Conservation (phyloP, 129 eudicot genomes). For the Helianthus annuus region DNA sequence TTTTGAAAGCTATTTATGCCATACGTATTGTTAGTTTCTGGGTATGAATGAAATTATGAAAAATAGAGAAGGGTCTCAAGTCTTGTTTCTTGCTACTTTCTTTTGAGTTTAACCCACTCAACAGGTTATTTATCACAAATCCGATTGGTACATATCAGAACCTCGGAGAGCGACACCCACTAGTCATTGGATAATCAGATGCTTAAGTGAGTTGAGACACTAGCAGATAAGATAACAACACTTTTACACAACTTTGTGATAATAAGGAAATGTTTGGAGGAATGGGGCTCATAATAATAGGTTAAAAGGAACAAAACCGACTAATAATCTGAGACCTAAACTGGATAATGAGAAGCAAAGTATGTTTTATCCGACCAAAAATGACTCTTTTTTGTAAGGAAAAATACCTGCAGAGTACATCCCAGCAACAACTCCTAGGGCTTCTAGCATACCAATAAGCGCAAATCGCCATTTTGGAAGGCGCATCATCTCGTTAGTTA, state of each 20-base stretch:
- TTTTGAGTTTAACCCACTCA: no score
- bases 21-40: no score
- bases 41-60: no score
- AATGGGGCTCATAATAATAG: not conserved
- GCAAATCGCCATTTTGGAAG: conserved; percentile 74
- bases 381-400: not conserved
- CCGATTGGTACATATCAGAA: no score
- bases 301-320: not conserved
- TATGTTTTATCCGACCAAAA: not conserved
- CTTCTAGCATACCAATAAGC: conserved; percentile 87
- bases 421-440: conserved; percentile 74
- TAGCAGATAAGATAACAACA: not conserved
- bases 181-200: not conserved
- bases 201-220: not conserved
- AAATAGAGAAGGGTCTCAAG: no score
- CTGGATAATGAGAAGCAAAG: not conserved
- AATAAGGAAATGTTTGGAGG: not conserved
- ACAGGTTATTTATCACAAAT: no score
- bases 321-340: not conserved
- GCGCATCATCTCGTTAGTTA: conserved; percentile 78
- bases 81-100: no score
- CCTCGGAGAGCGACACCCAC: no score
- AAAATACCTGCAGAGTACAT: conserved; percentile 87
- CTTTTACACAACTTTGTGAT: not conserved
- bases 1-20: no score